phyloP scores from a whole-genome alignment of 495 filamentous ascomycete species.

The Extremus antarcticus region DNA sequence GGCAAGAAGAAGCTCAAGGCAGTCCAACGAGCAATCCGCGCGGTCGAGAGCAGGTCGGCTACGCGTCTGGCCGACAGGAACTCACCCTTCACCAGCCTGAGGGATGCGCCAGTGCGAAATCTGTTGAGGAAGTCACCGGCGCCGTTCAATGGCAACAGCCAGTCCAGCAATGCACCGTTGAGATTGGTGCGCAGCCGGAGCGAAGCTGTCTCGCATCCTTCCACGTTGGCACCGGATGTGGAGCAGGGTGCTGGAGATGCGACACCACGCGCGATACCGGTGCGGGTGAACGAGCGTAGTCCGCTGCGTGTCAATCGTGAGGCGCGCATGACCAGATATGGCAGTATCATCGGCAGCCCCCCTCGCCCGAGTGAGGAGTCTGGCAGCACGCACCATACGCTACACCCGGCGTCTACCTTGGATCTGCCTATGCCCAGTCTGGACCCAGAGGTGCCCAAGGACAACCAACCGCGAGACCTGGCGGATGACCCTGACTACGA shows the following conservation, averaged over 20 bases:
- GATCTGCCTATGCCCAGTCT: conserved; percentile 70
- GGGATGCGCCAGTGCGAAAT: conserved; percentile 24
- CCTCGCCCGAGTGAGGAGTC: conserved; percentile 24
- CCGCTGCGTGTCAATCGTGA: conserved; percentile 16
- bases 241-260: neutral
- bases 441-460: conserved; percentile 27
- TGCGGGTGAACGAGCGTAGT: conserved; percentile 10
- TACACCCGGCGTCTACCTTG: conserved; percentile 33
- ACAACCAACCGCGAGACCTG: conserved; percentile 23
- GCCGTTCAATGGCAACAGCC: neutral
- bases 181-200: neutral
- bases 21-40: conserved; percentile 55
- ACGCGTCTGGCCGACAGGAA: neutral
- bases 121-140: neutral
- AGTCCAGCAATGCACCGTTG: conserved; percentile 5
- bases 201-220: neutral
- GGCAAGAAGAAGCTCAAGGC: conserved; percentile 87
- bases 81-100: conserved; percentile 21
- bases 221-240: neutral
- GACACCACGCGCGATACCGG: neutral
- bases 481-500: neutral
- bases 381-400: neutral
- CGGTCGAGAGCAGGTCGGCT: conserved; percentile 2
- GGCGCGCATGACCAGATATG: conserved; percentile 46
- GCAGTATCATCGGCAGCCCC: conserved; percentile 61